phyloP scores from a whole-genome alignment of 2,329 filamentous ascomycete species.

The Penicillium corylophilum region DNA sequence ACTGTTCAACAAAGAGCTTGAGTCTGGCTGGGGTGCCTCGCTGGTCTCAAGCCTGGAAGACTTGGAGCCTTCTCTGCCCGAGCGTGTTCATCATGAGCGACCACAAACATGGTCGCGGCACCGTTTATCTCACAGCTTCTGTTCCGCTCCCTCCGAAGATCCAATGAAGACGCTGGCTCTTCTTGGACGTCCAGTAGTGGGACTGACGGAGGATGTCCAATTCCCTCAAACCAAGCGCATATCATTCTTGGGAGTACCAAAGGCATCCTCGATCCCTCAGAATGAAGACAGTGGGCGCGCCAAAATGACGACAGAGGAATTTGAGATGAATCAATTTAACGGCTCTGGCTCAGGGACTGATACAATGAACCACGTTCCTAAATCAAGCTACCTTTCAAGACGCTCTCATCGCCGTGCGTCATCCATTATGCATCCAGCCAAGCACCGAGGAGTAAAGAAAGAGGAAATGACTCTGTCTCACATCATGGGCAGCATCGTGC shows the following conservation, averaged over 20 bases:
- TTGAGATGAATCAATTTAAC: conserved; percentile 15
- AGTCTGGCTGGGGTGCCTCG: background rate
- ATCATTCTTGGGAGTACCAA: background rate
- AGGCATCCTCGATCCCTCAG: background rate
- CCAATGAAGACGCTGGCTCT: background rate
- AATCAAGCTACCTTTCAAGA: background rate
- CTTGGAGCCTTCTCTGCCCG: background rate
- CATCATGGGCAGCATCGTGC: conserved; percentile 72
- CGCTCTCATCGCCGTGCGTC: background rate
- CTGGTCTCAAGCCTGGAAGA: background rate
- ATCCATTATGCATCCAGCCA: background rate
- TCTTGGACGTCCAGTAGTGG: background rate
- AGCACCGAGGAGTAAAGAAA: background rate
- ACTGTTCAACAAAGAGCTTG: background rate
- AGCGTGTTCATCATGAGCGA: background rate
- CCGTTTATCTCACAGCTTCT: background rate
- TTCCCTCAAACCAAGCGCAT: conserved; percentile 1
- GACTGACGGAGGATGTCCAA: background rate
- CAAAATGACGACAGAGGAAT: background rate
- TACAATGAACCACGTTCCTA: background rate
- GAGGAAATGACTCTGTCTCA: conserved; percentile 39
- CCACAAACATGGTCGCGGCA: background rate
- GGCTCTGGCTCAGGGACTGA: background rate
- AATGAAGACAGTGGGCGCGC: background rate
- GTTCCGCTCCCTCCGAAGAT: background rate